Conservation (phyloP, 2,329 filamentous ascomycete species). For the Hypocreales sp. region DNA sequence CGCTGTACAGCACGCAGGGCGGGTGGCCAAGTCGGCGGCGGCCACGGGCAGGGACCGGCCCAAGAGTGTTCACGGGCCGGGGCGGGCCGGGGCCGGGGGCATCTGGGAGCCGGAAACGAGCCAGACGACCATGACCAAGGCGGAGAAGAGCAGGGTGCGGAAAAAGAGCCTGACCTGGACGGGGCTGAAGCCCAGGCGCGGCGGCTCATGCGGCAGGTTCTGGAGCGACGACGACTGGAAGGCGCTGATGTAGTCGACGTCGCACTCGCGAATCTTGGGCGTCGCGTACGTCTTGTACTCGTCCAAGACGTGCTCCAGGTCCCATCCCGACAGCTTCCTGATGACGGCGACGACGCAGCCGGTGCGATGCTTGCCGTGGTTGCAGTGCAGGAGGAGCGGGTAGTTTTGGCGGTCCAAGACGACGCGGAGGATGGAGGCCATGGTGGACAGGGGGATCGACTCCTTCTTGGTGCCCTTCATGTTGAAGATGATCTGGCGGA, state of each 20-base stretch:
- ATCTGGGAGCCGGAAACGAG: constrained; percentile 20
- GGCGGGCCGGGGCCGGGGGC: no score
- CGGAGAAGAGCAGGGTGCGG: constrained; percentile 25
- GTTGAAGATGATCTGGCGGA: constrained; percentile 58
- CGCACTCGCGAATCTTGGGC: constrained; percentile 43
- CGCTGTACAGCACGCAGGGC: no score
- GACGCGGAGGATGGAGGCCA: constrained; percentile 55
- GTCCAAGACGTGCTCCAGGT: constrained; percentile 41
- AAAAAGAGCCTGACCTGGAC: constrained; percentile 21
- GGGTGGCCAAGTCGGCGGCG: no score
- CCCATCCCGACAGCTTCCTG: constrained; percentile 57
- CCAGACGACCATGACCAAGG: constrained; percentile 27
- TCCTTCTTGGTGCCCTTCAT: constrained; percentile 84
- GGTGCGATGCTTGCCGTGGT: constrained; percentile 86
- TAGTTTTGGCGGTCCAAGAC: constrained; percentile 60
- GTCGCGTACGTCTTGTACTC: constrained; percentile 59
- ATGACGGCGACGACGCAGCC: constrained; percentile 76
- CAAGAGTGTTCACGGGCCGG: no score
- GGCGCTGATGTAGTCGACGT: constrained; percentile 39
- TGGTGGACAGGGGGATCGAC: constrained; percentile 47
- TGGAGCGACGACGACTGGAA: constrained; percentile 28
- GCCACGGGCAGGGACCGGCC: no score
- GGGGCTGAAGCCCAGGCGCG: constrained; percentile 7
- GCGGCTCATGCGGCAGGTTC: constrained; percentile 3
- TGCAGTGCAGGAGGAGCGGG: constrained; percentile 79